These are phyloP conservation scores for Neobulgaria alba DNA, from an alignment of 2,329 filamentous ascomycete species.

Conservation along the genomic window DNA sequence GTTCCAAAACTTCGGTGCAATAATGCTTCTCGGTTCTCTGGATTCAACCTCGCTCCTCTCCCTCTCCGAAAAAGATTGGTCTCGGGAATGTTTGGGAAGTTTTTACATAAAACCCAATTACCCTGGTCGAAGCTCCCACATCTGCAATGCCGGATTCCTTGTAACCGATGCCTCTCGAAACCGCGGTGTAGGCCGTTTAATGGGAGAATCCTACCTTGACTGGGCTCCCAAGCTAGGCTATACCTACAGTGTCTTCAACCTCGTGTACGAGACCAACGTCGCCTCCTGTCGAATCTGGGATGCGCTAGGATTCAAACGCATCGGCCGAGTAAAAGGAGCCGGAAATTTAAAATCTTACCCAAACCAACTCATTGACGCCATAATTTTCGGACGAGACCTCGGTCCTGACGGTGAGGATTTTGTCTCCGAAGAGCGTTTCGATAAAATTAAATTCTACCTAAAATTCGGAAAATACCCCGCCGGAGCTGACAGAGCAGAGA, in stretches of 20 bases:
- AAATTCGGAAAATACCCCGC: constrained; percentile 90
- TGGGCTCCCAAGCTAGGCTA: constrained; percentile 55
- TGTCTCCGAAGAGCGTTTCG: constrained; percentile 91
- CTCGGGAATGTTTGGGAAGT: constrained; percentile 56
- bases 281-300: constrained; percentile 68
- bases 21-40: constrained; percentile 61
- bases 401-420: constrained; percentile 63
- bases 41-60: constrained; percentile 41
- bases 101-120: constrained; percentile 71
- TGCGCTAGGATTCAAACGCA: constrained; percentile 63
- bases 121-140: constrained; percentile 63
- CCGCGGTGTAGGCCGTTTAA: constrained; percentile 45
- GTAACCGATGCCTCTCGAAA: constrained; percentile 47
- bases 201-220: constrained; percentile 49
- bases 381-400: constrained; percentile 53
- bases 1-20: constrained; percentile 65
- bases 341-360: constrained; percentile 44
- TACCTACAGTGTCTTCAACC: constrained; percentile 66
- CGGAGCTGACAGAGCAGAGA: constrained; percentile 89
- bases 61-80: constrained; percentile 45
- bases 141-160: constrained; percentile 58
- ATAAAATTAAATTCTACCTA: constrained; percentile 96
- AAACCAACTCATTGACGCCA: constrained; percentile 45
- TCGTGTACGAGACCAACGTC: constrained; percentile 68
- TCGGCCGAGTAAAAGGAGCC: constrained; percentile 53